Percentiles rank a stretch among this genome's conserved stretches.
Evolutionary conservation across 2,329 filamentous ascomycete genomes (phyloP).

Genomic region (Xylaria sp.): DNA sequence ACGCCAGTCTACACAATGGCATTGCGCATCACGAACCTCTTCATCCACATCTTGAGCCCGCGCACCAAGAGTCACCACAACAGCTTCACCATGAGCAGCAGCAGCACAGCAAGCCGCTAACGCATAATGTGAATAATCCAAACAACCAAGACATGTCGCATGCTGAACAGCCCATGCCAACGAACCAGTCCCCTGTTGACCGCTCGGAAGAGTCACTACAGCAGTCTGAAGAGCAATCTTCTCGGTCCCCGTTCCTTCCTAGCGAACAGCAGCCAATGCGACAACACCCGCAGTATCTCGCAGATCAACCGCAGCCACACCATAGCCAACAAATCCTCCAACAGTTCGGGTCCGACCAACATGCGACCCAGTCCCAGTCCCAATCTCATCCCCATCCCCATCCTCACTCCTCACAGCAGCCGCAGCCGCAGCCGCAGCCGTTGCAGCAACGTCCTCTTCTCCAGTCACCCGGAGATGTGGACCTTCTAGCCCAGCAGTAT

Average conservation of each 20-base stretch:
- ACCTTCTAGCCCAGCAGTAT: conserved; percentile 55
- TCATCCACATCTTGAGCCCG: conserved; percentile 37
- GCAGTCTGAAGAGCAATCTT: conserved; percentile 35
- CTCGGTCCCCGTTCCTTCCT: conserved; percentile 28
- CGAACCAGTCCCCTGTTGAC: conserved; percentile 21
- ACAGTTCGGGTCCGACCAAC: conserved; percentile 30
- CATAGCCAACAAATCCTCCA: conserved; percentile 34
- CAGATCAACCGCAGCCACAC: conserved; percentile 32
- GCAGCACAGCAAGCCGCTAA: conserved; percentile 14
- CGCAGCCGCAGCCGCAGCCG: conserved; percentile 46
- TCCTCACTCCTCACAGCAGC: conserved; percentile 42
- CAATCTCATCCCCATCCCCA: conserved; percentile 20
- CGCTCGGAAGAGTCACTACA: conserved; percentile 25
- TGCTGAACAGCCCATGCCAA: conserved; percentile 24
- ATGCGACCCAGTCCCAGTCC: conserved; percentile 33
- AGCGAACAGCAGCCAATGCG: conserved; percentile 29
- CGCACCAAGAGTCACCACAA: conserved; percentile 8
- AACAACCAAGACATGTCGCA: conserved; percentile 23
- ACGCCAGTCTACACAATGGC: conserved; percentile 54
- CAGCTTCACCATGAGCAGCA: conserved; percentile 11
- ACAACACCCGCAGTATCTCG: conserved; percentile 30
- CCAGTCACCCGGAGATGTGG: conserved; percentile 39
- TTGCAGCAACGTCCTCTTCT: conserved; percentile 49
- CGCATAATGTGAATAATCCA: conserved; percentile 31
- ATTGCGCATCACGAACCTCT: conserved; percentile 55